A percentile compares a stretch with the other conserved stretches of the same genome.
These are phyloP conservation scores for Phanerochaete sordida DNA, from an alignment of 768 basidiomycete genomes.

Conservation along the genomic window DNA sequence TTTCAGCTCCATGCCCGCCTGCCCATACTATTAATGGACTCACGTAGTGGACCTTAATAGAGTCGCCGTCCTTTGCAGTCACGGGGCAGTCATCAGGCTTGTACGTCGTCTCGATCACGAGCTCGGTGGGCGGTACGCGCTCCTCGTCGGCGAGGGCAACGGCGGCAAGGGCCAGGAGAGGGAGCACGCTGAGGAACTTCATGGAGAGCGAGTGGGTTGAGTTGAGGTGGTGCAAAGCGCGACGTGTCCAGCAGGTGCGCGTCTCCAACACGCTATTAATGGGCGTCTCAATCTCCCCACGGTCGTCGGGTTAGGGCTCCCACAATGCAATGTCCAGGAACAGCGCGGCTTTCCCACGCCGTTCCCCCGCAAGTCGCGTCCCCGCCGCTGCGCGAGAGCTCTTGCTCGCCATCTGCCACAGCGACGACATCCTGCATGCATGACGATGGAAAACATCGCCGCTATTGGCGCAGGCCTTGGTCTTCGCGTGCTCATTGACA, in stretches of 20 bases:
- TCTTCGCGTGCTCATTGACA: slow-evolving; percentile 59
- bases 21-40: slow-evolving; percentile 19
- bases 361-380: background rate
- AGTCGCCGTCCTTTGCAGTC: slow-evolving; percentile 59
- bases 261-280: background rate
- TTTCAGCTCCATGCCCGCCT: background rate
- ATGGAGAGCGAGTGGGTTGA: slow-evolving; percentile 30
- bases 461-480: slow-evolving; percentile 67
- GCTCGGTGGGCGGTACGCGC: slow-evolving; percentile 43
- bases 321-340: background rate
- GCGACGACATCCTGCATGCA: slow-evolving; percentile 8
- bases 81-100: slow-evolving; percentile 52
- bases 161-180: slow-evolving; percentile 44
- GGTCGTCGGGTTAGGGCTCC: background rate
- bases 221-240: background rate
- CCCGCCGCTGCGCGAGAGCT: background rate
- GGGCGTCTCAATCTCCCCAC: background rate
- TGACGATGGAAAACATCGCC: slow-evolving; percentile 61
- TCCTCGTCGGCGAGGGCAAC: slow-evolving; percentile 40
- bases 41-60: slow-evolving; percentile 78
- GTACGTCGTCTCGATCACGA: slow-evolving; percentile 60
- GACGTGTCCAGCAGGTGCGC: background rate
- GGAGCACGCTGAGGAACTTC: slow-evolving; percentile 48
- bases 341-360: background rate
- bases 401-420: background rate